Evolutionary conservation across 257 asterid species (phyloP).

Genomic region (Perilla frutescens): DNA sequence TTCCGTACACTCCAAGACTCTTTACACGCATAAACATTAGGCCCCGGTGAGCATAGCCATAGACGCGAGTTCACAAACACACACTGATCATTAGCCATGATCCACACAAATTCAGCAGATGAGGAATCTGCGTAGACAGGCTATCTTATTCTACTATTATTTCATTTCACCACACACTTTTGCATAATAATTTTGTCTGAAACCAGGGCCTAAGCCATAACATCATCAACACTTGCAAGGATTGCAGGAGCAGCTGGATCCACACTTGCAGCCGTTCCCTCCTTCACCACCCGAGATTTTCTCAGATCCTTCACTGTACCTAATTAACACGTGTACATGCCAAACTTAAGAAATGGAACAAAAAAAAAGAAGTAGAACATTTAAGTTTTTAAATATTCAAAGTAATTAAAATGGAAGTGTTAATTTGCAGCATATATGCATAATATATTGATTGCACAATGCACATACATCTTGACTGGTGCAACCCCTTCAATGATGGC

Average conservation of each 20-base stretch:
- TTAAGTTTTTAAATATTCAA: neutral
- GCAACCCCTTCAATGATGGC: constrained; percentile 51
- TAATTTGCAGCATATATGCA: neutral
- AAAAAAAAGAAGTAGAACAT: neutral
- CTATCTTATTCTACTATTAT: constrained; percentile 26
- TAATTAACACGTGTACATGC: neutral
- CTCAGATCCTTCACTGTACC: constrained; percentile 46
- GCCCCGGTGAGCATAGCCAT: constrained; percentile 21
- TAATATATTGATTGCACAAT: too few species aligned
- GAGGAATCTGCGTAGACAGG: constrained; percentile 6
- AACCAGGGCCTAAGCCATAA: neutral
- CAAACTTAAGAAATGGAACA: neutral
- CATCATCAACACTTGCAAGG: constrained; percentile 53
- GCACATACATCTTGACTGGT: constrained; percentile 46
- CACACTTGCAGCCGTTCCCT: constrained; percentile 58
- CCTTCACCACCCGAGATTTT: constrained; percentile 51
- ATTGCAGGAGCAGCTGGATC: constrained; percentile 54
- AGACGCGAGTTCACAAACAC: constrained; percentile 18
- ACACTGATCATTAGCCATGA: constrained; percentile 4
- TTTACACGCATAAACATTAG: constrained; percentile 11
- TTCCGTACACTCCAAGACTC: constrained; percentile 8
- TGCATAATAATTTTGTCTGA: neutral
- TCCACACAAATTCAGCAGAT: neutral
- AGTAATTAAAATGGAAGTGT: neutral
- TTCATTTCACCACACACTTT: constrained; percentile 32